These are phyloP conservation scores for Paxillus ammoniavirescens DNA, from an alignment of 768 basidiomycete genomes.

Conservation along the genomic window DNA sequence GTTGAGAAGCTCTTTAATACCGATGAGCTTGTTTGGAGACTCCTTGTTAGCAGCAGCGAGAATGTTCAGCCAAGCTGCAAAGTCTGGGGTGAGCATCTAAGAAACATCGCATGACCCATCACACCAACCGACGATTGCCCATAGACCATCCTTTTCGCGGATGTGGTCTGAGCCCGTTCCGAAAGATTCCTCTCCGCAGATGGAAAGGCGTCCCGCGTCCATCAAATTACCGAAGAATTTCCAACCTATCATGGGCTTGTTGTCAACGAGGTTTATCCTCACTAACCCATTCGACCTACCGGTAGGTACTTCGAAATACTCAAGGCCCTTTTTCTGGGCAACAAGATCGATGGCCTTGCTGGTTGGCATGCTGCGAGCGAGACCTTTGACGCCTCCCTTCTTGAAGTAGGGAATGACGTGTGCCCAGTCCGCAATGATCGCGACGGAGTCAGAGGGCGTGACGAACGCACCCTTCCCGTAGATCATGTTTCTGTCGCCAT, in stretches of 20 bases:
- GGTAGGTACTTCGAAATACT: conserved; percentile 95
- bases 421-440: conserved; percentile 98
- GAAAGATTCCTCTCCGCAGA: conserved; percentile 99
- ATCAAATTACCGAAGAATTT: conserved; percentile 99
- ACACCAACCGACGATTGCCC: conserved; percentile 88
- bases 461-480: conserved; percentile 98
- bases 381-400: conserved; percentile 84
- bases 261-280: neutral
- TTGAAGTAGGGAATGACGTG: conserved; percentile 91
- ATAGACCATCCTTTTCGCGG: conserved; percentile 98
- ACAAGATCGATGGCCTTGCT: conserved; percentile 96
- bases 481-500: conserved; percentile 99
- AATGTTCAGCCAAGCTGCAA: conserved; percentile 93
- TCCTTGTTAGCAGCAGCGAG: conserved; percentile 83
- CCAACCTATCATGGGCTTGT: conserved; percentile 62
- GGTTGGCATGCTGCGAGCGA: conserved; percentile 97
- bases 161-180: conserved; percentile 99
- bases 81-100: conserved; percentile 2
- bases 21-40: conserved; percentile 71
- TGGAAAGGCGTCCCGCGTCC: conserved; percentile 97
- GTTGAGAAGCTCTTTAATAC: conserved; percentile 88
- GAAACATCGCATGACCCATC: conserved; percentile 2
- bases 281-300: conserved; percentile 43
- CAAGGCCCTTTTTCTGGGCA: conserved; percentile 88
- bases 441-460: conserved; percentile 96